phyloP scores from a whole-genome alignment of 108 stramenopile species.

The Nitzschia sp. region DNA sequence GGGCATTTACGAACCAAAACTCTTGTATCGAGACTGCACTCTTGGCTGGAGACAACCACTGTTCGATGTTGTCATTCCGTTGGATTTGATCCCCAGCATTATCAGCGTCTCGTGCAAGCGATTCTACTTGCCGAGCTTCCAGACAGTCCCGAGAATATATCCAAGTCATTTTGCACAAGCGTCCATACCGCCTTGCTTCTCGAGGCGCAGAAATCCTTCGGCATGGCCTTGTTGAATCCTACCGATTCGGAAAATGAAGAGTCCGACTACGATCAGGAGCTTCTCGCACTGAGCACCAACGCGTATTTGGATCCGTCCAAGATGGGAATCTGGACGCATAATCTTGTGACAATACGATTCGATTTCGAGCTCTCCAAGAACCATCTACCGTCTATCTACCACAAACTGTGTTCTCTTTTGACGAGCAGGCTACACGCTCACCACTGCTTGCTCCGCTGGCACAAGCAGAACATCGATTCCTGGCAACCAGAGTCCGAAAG shows the following conservation, averaged over 20 bases:
- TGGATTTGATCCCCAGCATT: constrained; percentile 1
- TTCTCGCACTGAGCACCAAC: constrained; percentile 23
- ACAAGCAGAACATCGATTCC: constrained; percentile 7
- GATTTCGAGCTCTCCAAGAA: constrained; percentile 37
- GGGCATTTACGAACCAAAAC: background rate
- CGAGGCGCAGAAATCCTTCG: constrained; percentile 47
- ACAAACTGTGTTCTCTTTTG: constrained; percentile 39
- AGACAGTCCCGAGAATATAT: background rate
- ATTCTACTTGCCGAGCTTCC: background rate
- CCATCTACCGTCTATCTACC: constrained; percentile 40
- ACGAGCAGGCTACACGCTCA: constrained; percentile 33
- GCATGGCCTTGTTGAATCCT: constrained; percentile 49
- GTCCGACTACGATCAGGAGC: constrained; percentile 39
- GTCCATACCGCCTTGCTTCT: constrained; percentile 32
- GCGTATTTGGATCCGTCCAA: constrained; percentile 24
- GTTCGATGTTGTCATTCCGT: constrained; percentile 24
- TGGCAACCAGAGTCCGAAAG: background rate
- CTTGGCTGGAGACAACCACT: constrained; percentile 11
- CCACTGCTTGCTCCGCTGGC: constrained; percentile 25
- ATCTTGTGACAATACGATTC: constrained; percentile 57
- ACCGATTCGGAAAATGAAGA: constrained; percentile 32
- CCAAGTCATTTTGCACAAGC: constrained; percentile 17
- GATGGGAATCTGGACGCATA: constrained; percentile 35
- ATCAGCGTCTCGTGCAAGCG: constrained; percentile 18
- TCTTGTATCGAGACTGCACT: constrained; percentile 17